Evolutionary conservation across 345 rosid genomes (phyloP).

Genomic region (Anacardium occidentale): DNA sequence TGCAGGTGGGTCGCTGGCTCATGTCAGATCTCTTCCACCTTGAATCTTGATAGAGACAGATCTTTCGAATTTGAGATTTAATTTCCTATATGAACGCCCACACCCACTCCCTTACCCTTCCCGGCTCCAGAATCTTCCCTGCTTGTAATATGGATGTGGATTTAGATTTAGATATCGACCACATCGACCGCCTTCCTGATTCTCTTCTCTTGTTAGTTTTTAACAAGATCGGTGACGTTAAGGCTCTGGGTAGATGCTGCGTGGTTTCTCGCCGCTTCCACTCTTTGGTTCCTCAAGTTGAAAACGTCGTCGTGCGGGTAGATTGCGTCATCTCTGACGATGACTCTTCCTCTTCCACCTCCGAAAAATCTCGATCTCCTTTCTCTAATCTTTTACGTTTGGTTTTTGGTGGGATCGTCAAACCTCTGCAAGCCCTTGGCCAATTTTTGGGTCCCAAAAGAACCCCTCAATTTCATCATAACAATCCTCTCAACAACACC

Average conservation of each 20-base stretch:
- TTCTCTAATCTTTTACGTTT: conserved; percentile 53
- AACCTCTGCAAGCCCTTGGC: conserved; percentile 75
- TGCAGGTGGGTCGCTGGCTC: not conserved
- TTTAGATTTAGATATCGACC: conserved; percentile 39
- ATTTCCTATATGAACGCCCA: not conserved
- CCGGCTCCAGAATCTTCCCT: conserved; percentile 53
- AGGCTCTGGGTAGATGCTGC: conserved; percentile 89
- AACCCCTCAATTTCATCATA: conserved; percentile 1
- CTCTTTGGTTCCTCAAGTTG: conserved; percentile 73
- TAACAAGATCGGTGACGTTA: conserved; percentile 87
- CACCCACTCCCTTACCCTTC: conserved; percentile 28
- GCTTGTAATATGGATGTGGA: conserved; percentile 26
- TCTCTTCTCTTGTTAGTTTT: conserved; percentile 70
- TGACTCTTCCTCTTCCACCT: conserved; percentile 41
- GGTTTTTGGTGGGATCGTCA: conserved; percentile 65
- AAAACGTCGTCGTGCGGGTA: conserved; percentile 82
- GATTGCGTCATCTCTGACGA: conserved; percentile 95
- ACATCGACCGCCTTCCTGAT: conserved; percentile 86
- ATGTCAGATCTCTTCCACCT: not conserved
- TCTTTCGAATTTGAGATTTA: no score
- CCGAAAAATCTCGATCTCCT: conserved; percentile 57
- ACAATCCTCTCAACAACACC: not conserved
- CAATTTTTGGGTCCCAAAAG: conserved; percentile 60
- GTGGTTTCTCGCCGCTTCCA: conserved; percentile 79
- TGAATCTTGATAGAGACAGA: not conserved